phyloP scores from a whole-genome alignment of 2,329 filamentous ascomycete species.

The Venturia nashicola region DNA sequence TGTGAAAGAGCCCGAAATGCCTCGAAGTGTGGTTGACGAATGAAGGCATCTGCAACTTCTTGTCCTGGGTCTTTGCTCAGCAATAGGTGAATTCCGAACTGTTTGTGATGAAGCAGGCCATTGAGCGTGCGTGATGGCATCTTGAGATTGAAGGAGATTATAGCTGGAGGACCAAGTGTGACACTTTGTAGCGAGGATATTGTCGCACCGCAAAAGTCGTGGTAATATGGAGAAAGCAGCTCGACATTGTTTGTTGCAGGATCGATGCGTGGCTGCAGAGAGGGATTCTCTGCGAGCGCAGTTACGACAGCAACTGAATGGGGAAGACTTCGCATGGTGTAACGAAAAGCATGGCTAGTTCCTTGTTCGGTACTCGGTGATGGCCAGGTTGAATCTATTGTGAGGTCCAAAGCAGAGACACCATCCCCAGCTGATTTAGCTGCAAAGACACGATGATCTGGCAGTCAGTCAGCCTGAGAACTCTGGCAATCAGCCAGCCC shows the following conservation, averaged over 20 bases:
- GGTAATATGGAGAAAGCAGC: conserved; percentile 8
- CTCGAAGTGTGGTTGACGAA: conserved; percentile 11
- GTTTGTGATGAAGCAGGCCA: conserved; percentile 32
- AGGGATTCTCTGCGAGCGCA: conserved; percentile 30
- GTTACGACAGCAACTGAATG: conserved; percentile 14
- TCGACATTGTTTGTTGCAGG: neutral
- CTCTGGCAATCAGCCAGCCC: neutral
- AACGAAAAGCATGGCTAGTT: neutral
- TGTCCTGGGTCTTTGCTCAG: neutral
- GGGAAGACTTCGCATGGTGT: conserved; percentile 6
- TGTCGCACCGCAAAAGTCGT: conserved; percentile 38
- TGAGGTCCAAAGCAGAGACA: neutral
- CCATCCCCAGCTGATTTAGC: neutral
- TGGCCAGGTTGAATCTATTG: neutral
- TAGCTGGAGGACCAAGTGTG: conserved; percentile 39
- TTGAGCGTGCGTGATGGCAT: conserved; percentile 43
- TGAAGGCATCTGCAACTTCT: conserved; percentile 20
- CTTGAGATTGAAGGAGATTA: conserved; percentile 51
- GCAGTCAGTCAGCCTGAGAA: neutral
- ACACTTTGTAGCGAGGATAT: conserved; percentile 52
- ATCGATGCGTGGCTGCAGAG: neutral
- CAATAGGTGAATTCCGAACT: conserved; percentile 42
- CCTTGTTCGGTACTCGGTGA: neutral
- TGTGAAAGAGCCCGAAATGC: neutral
- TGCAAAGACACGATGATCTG: neutral